Evolutionary conservation across 768 basidiomycete species (phyloP), one percentile per base, ranked within the genome.

Genomic region (Xerocomus brunneocitrinus): DNA sequence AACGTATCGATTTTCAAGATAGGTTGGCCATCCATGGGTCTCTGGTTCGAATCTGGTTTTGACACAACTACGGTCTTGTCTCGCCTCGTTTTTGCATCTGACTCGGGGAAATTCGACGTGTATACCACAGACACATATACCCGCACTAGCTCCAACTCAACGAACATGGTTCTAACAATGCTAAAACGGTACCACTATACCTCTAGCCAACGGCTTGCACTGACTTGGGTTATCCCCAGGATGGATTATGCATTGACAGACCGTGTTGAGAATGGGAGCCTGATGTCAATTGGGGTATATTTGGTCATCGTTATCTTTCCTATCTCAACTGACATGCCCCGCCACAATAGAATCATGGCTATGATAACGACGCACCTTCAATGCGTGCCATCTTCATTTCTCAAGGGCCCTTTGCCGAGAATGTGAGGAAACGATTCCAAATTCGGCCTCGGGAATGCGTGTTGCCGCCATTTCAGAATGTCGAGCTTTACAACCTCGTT

Each of bases 351-450:
- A 91, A 83, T 58, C 93, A 95, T 63, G 92, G 94, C 4, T 95
- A 92, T 63, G 91, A 94, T 65, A 91, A 92, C 57, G 68, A 78
- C 19, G 83, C 83, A 48, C 61, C 73, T 12, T 75, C 83, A 5
- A 95, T 95, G 93, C 83, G 83, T 50, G 90, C 92, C 2, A 83
- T 91, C 68, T 95, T 95, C 70, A 82, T 94, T 54, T 90, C 91
- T 13, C 87, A 89, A 64, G 91, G 92, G 0, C 91, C 92, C 0
- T 93, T 93, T 69, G 81, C 87, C 8, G 66, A 57, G 19, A 35
- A 40, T 8, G 47, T 53, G 47, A 60, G 30, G 30, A 44, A 43
- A n/a, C 54, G 25, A 9, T 14, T 44, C 16, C 32, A 13, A 8
- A 32, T 36, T 25, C 16, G 76, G 5, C 72, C 78, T 48, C 34